A percentile compares a stretch with the other conserved stretches of the same genome.
These are phyloP conservation scores for Aphanomyces stellatus DNA, from an alignment of 352 stramenopile species.

Conservation along the genomic window DNA sequence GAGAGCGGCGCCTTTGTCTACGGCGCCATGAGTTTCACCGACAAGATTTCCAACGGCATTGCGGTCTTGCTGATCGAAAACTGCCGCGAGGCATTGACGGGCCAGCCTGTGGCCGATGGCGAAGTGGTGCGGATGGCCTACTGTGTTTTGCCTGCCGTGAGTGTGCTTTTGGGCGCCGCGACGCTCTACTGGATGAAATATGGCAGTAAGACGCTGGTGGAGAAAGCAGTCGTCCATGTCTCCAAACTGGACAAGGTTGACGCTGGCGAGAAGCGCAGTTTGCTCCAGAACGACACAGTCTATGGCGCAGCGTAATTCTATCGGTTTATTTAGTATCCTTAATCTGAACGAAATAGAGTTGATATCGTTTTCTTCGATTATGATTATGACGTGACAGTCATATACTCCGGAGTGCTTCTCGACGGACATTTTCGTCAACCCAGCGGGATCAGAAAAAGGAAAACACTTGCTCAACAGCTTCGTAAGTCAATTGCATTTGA, in stretches of 20 bases:
- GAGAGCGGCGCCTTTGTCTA: constrained; percentile 82
- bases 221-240: background rate
- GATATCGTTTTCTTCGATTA: too few species aligned
- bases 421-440: background rate
- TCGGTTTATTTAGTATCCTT: too few species aligned
- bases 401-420: background rate
- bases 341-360: too few species aligned
- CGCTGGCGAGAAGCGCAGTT: background rate
- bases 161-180: constrained; percentile 41
- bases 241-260: background rate
- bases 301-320: background rate
- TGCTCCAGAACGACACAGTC: background rate
- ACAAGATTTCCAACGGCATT: constrained; percentile 82
- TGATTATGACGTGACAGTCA: too few species aligned
- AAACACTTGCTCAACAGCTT: constrained; percentile 8
- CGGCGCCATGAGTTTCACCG: constrained; percentile 80
- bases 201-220: constrained; percentile 27
- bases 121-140: constrained; percentile 71
- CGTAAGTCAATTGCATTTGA: constrained; percentile 14
- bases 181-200: constrained; percentile 73
- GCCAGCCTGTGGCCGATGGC: constrained; percentile 36
- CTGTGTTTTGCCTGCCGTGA: constrained; percentile 58
- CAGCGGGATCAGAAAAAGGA: constrained; percentile 11
- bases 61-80: constrained; percentile 78
- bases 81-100: constrained; percentile 56